Evolutionary conservation across 2,329 filamentous ascomycete genomes (phyloP).

Genomic region (Macrophomina tecta): DNA sequence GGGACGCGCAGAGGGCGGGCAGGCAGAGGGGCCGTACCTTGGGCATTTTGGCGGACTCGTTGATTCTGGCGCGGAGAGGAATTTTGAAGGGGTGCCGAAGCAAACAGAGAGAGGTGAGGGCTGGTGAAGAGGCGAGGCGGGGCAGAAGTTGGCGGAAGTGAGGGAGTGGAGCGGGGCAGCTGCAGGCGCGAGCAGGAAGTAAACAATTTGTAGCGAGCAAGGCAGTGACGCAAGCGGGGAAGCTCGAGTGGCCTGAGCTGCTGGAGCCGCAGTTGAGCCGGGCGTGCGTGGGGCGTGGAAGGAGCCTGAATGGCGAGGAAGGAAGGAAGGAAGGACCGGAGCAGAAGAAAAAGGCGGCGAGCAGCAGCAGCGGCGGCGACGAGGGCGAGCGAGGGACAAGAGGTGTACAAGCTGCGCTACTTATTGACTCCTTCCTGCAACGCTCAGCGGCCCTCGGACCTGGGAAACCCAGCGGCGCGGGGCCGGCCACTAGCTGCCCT

Average conservation of each 20-base stretch:
- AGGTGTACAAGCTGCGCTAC: neutral
- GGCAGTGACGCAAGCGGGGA: constrained; percentile 25
- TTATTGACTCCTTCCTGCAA: neutral
- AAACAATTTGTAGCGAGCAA: constrained; percentile 19
- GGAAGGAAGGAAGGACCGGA: constrained; percentile 14
- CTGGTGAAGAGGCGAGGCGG: neutral
- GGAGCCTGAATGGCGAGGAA: constrained; percentile 19
- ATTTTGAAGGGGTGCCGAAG: neutral
- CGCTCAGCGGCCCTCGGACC: neutral
- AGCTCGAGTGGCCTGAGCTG: constrained; percentile 18
- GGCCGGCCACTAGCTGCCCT: constrained; percentile 13
- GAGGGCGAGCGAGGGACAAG: neutral
- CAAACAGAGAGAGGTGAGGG: neutral
- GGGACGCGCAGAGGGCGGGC: neutral
- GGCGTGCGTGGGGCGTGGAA: constrained; percentile 7
- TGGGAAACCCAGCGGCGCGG: constrained; percentile 17
- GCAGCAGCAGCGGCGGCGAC: neutral
- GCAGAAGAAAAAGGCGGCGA: neutral
- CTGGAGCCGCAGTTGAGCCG: constrained; percentile 4
- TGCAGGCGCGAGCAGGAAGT: neutral
- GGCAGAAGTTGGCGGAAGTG: neutral
- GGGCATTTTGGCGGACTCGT: constrained; percentile 21
- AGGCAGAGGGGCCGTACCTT: neutral
- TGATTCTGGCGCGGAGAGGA: constrained; percentile 23
- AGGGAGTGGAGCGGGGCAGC: constrained; percentile 13